Evolutionary conservation across 140 eudicot species (phyloP), one percentile per base, ranked within the genome.

Genomic region (Anethum foeniculum): DNA sequence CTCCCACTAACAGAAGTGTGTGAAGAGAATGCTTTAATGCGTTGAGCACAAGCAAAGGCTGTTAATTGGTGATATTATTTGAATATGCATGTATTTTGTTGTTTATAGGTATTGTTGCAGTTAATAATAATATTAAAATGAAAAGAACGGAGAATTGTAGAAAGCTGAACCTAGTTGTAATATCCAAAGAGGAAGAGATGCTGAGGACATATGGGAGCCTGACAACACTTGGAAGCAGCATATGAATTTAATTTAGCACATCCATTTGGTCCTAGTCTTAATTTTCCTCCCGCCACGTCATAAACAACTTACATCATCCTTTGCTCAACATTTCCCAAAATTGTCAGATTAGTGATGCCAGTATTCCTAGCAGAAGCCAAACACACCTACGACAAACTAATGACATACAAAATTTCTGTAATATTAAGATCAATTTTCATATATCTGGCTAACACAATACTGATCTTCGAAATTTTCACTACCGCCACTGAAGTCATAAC

Each of bases 281-380:
- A 51, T 78, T 87, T 90, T 71, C 90, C 96, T 28, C 89, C 96
- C 30, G 85, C 84, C 77, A 87, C 87, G 79, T 92, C 89, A 81
- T 92, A 90, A 75, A 89, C 92, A 74, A 92, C 91, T 46, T 84
- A 77, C 39, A 87, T 13, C 0, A 93, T 87, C 85, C 82, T 86
- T 80, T 92, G 96, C 41, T 92, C 96, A 18, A 81, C 80, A 72
- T 90, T 92, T 7, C 92, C 97, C 30, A 78, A 87, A 16, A 90
- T 92, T 7, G 87, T 91, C 69, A 80, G 75, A 36, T 81, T 85
- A 0, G 81, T 32, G 32, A 78, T 88, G 52, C 81, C 91, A 0
- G 82, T 67, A 38, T 93, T 91, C 8, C 80, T 88, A 0, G 97
- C 93, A 81, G 86, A 91, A 36, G 97, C 97, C 48, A 93, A 80